Base-by-base conservation (phyloP, 495 filamentous ascomycete species). In the Trichoderma erinaceum region DNA sequence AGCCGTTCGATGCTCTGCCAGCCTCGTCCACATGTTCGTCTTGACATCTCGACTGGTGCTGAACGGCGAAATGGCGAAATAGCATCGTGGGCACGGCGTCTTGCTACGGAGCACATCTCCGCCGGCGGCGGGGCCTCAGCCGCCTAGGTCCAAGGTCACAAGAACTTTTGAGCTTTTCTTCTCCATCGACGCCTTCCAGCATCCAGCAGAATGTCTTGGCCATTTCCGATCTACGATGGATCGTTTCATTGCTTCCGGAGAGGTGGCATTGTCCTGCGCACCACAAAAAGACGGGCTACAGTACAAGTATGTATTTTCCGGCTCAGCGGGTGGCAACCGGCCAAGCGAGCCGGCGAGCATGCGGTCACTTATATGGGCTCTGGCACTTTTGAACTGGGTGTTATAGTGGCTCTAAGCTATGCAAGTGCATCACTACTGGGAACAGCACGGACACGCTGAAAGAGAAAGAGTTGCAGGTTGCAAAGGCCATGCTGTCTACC, bases 211-310 rank as follows among this genome's bases (percentile, higher is more conserved):
- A 56, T 3, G 50, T 32, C 13, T 61, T 61, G 27, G 21, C 21
- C 35, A 61, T 61, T 61, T 32, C 27, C 25, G 56, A 61, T 61
- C 56, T 61, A 61, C 50, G 56, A 61, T 61, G 56, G 56, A 61
- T 61, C 56, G 56, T 61, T 61, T 32, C 56, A 61, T 61, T 61
- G 56, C 56, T 61, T 61, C 25, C 1, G 2, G 13, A 32, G 27
- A 11, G 35, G 56, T 61, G 56, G 56, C 11, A 61, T 61, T 61
- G 56, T 61, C 56, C 56, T 61, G 25, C 56, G 56, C 56, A 27
- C 25, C 56, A 61, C 27, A 16, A 32, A 32, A 23, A 23, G 23
- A 7, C 2, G 4, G 16, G n/a, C 4, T 23, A 13, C 16, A n/a
- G n/a, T n/a, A n/a, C 3, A 13, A n/a, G 10, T 12, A 21, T 10